Evolutionary conservation across 2,329 filamentous ascomycete genomes (phyloP).

Genomic region (Fusarium sp.): DNA sequence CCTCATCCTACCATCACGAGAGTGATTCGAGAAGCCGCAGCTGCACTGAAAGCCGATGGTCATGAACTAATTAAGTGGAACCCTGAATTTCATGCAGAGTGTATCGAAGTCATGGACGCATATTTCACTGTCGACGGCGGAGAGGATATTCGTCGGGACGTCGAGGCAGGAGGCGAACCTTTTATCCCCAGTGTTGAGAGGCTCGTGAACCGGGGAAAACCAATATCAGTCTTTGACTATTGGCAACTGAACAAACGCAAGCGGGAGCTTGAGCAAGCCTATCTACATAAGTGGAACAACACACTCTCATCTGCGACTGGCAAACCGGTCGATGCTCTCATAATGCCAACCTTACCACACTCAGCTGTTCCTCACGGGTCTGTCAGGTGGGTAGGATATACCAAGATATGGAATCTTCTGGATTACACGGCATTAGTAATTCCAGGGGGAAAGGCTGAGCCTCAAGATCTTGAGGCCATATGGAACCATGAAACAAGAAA

Average conservation of each 20-base stretch:
- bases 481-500: slow-evolving; percentile 14
- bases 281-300: slow-evolving; percentile 68
- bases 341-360: slow-evolving; percentile 71
- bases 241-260: slow-evolving; percentile 75
- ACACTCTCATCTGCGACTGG: slow-evolving; percentile 56
- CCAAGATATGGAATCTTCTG: slow-evolving; percentile 47
- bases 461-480: background rate
- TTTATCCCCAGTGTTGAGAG: slow-evolving; percentile 68
- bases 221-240: slow-evolving; percentile 72
- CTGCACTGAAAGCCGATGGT: slow-evolving; percentile 56
- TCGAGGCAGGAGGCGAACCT: slow-evolving; percentile 67
- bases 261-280: slow-evolving; percentile 51
- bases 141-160: slow-evolving; percentile 68
- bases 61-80: slow-evolving; percentile 68
- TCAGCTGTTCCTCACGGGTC: slow-evolving; percentile 58
- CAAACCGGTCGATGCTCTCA: slow-evolving; percentile 62
- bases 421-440: slow-evolving; percentile 45
- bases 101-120: slow-evolving; percentile 67
- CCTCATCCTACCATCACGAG: slow-evolving; percentile 64
- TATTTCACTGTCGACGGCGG: slow-evolving; percentile 73
- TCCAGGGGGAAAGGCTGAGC: slow-evolving; percentile 29
- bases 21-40: slow-evolving; percentile 53
- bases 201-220: slow-evolving; percentile 61
- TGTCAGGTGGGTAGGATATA: slow-evolving; percentile 61
- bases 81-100: slow-evolving; percentile 62